Evolutionary conservation across 192 early-diverging fungal genomes (phyloP).

Genomic region (Phycomyces nitens): DNA sequence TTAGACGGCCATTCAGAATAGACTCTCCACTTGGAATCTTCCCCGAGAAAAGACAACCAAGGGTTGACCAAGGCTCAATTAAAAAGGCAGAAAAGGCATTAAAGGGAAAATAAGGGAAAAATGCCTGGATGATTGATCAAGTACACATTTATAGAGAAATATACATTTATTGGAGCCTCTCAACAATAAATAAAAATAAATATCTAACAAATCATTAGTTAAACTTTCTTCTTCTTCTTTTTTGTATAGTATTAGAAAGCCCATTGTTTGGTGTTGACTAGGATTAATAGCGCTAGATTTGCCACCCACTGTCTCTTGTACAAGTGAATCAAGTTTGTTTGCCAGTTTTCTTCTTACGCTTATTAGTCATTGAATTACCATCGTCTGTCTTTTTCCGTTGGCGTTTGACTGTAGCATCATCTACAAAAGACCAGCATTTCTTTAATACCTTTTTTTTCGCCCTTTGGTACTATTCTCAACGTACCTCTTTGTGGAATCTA

Average conservation of each 20-base stretch:
- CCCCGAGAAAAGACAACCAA: constrained; percentile 29
- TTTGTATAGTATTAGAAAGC: no score
- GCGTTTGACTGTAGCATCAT: constrained; percentile 17
- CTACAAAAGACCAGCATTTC: constrained; percentile 4
- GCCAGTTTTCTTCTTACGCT: constrained; percentile 12
- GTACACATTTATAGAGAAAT: no score
- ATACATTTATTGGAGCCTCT: no score
- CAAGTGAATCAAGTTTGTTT: not conserved
- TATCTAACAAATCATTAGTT: not conserved
- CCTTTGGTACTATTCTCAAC: not conserved
- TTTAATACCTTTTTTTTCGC: not conserved
- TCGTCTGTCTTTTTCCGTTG: constrained; percentile 26
- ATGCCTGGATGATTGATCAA: not conserved
- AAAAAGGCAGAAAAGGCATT: constrained; percentile 50
- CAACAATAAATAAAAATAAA: not conserved
- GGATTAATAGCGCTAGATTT: no score
- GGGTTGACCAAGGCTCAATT: constrained; percentile 45
- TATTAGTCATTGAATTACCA: not conserved
- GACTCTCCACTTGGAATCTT: constrained; percentile 63
- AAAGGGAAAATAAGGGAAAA: constrained; percentile 18
- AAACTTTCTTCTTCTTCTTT: no score
- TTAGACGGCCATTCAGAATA: constrained; percentile 81
- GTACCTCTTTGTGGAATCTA: constrained; percentile 9
- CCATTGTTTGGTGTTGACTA: no score
- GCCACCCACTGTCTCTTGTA: no score